Base-by-base conservation (phyloP, 352 stramenopile species). In the Globisporangium splendens region DNA sequence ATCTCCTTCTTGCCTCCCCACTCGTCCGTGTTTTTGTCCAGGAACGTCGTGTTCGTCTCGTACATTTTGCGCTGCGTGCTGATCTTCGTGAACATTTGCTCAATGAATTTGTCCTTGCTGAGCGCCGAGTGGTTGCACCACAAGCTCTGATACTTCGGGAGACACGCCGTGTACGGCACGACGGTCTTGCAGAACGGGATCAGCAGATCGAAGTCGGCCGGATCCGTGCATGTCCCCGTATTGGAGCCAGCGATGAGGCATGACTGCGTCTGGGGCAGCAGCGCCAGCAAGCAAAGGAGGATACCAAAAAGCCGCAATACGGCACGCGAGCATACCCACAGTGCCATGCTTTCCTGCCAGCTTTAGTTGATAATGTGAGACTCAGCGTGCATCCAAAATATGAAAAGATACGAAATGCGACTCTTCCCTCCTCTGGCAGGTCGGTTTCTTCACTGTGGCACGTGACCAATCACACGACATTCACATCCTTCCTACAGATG, bases 111-210 rank as follows among this genome's bases (percentile, higher is more conserved):
- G 64, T 92, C 82, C 61, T 92, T 92, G n/a, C 71, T 49, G 17
- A 87, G 75, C 24, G 79, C 72, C 49, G 79, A 88, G 66, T 92
- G 79, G 59, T 87, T 89, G 74, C 75, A 89, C 80, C 82, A 90
- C 3, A 92, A 61, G 12, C 65, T 84, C 68, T 92, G 79, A 58
- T 88, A 88, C 22, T 69, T 68, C 46, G 82, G 79, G 39, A 92
- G 62, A 22, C 82, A 92, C 55, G 82, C 81, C 17, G 78, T 89
- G 66, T 90, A 92, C 15, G 72, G 79, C 49, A 92, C 65, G 8
- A 90, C 77, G 0, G 73, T 24, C 49, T 86, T 76, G 67, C 82
- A 92, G 53, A 90, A 92, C 12, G 82, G 82, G 24, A 92, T 43
- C 21, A 89, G 61, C 48, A 89, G 57, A 50, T 88, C 77, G 53